Evolutionary conservation across 2,329 filamentous ascomycete species (phyloP), one percentile per base, ranked within the genome.

Genomic region (Byssochlamys sp.): DNA sequence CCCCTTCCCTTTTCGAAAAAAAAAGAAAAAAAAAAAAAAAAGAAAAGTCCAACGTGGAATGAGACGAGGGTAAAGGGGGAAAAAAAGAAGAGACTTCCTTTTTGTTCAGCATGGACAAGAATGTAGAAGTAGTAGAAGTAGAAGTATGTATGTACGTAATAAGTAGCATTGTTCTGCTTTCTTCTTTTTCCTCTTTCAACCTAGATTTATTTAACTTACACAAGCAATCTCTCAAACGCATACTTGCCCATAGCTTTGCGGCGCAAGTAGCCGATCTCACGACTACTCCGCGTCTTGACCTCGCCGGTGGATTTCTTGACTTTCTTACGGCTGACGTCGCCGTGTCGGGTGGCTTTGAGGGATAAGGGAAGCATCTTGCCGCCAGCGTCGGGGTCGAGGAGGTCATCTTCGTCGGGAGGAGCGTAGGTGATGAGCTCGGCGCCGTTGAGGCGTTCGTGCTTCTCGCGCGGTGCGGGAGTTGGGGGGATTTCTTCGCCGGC

Each of bases 201-300:
- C 7, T 31, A 10, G 1, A 2, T 31, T 31, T 31, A 10, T 31
- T 4, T 45, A 45, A 67, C 60, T 76, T 80, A 90, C 66, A 90
- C 77, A 55, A 81, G 73, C 65, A 95, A 85, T 73, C 84, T 84
- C 76, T 96, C 90, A 63, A 92, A 81, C 52, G 88, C 90, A 75
- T 96, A 96, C 63, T 86, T 84, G 57, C 88, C 88, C 60, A 91
- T 87, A 69, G 86, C 86, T 75, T 89, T 88, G 69, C 88, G 90
- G 68, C 88, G 84, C 71, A 95, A 75, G 72, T 88, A 84, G 19
- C 88, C 89, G 58, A 86, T 85, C 75, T 95, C 88, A 71, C 90
- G 80, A 64, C 77, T 79, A 65, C 80, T 90, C 64, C 89, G 83
- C 70, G 82, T 77, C 61, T 85, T 80, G 48, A 90, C 77, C 75